Conservation (phyloP, 345 rosid genomes). For the Brassica incana region DNA sequence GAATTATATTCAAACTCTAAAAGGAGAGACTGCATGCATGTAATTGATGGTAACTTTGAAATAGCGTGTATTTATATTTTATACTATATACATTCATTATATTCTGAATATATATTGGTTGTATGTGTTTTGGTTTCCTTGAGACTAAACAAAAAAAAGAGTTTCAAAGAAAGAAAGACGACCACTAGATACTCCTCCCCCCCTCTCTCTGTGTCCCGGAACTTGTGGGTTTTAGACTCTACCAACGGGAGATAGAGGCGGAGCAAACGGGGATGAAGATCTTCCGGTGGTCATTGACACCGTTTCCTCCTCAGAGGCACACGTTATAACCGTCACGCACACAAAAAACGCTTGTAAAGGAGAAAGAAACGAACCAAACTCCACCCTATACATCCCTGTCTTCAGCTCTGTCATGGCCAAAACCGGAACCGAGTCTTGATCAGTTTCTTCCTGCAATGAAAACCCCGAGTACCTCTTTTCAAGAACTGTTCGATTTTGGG, state of each 20-base stretch:
- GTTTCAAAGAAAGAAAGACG: background rate
- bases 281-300: conserved; percentile 30
- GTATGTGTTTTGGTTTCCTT: background rate
- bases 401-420: conserved; percentile 56
- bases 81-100: background rate
- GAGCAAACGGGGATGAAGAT: conserved; percentile 51
- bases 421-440: conserved; percentile 34
- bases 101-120: background rate
- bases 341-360: conserved; percentile 75
- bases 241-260: conserved; percentile 81
- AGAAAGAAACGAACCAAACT: conserved; percentile 63
- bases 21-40: too few species aligned
- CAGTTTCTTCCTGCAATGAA: conserved; percentile 6
- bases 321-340: conserved; percentile 52
- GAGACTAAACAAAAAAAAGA: background rate
- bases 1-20: too few species aligned
- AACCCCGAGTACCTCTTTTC: background rate
- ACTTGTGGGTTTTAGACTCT: conserved; percentile 50
- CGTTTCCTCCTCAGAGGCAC: conserved; percentile 35
- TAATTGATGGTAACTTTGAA: too few species aligned
- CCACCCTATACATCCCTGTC: conserved; percentile 62
- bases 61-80: too few species aligned
- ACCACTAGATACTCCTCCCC: background rate
- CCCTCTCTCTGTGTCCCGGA: background rate
- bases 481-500: background rate